phyloP scores from a whole-genome alignment of 2,329 filamentous ascomycete genomes.

The Arthroderma sp. region DNA sequence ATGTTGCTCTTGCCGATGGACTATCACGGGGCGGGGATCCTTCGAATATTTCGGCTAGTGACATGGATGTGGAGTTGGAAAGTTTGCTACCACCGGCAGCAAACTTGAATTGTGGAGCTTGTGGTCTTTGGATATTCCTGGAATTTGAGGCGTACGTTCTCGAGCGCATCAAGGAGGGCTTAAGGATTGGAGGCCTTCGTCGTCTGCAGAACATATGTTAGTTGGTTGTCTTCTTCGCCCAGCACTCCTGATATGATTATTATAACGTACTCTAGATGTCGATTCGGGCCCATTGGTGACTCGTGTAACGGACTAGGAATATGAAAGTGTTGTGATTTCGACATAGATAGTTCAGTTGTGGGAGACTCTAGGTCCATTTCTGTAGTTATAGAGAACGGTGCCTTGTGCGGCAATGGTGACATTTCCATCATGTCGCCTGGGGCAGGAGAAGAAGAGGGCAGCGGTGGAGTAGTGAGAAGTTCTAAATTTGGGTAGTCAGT shows the following conservation, averaged over 20 bases:
- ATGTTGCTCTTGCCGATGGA: conserved; percentile 43
- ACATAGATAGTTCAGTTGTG: conserved; percentile 44
- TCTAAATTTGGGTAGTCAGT: conserved; percentile 39
- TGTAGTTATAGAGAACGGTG: conserved; percentile 46
- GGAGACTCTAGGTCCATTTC: conserved; percentile 59
- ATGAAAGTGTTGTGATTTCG: conserved; percentile 28
- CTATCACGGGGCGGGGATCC: conserved; percentile 57
- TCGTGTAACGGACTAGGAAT: conserved; percentile 28
- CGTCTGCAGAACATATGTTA: conserved; percentile 34
- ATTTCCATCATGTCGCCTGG: conserved; percentile 78
- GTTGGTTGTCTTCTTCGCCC: background rate
- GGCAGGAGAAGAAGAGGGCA: conserved; percentile 71
- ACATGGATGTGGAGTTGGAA: conserved; percentile 47
- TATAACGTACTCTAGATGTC: conserved; percentile 23
- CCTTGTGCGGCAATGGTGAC: conserved; percentile 83
- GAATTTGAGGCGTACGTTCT: conserved; percentile 60
- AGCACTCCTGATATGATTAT: background rate
- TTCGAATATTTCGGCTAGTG: conserved; percentile 67
- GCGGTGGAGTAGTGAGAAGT: conserved; percentile 68
- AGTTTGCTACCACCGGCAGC: conserved; percentile 43
- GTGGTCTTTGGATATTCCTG: conserved; percentile 49
- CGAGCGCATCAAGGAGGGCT: conserved; percentile 60
- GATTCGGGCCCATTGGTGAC: conserved; percentile 24
- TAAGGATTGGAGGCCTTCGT: conserved; percentile 53
- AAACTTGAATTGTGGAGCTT: conserved; percentile 64